Conservation (phyloP, 2,329 filamentous ascomycete genomes). For the Fusarium avenaceum region DNA sequence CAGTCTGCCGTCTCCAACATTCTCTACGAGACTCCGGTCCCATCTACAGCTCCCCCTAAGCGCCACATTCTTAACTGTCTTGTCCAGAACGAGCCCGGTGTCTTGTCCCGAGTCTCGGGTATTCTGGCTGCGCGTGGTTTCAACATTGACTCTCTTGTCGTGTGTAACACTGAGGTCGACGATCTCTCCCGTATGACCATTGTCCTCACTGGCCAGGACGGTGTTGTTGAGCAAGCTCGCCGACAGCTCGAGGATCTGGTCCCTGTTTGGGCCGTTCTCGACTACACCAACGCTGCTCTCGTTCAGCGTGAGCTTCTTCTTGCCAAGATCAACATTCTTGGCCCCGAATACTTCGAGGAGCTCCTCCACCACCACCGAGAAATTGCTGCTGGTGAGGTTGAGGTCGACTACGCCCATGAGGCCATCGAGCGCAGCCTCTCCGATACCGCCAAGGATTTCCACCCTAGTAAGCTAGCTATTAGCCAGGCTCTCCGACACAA, state of each 20-base stretch:
- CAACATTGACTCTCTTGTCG: constrained; percentile 98
- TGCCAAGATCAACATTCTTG: constrained; percentile 96
- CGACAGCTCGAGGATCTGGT: constrained; percentile 96
- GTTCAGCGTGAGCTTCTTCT: constrained; percentile 96
- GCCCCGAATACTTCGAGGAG: constrained; percentile 98
- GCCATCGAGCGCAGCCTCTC: constrained; percentile 59
- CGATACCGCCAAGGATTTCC: constrained; percentile 77
- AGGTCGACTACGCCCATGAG: constrained; percentile 61
- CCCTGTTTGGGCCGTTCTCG: constrained; percentile 96
- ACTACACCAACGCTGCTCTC: constrained; percentile 92
- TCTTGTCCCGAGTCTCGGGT: constrained; percentile 94
- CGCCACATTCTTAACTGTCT: constrained; percentile 98
- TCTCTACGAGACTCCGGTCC: constrained; percentile 95
- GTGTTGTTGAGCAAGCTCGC: constrained; percentile 96
- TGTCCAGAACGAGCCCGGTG: constrained; percentile 98
- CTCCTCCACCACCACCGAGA: constrained; percentile 95
- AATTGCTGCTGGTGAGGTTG: constrained; percentile 69
- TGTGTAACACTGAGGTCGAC: constrained; percentile 97
- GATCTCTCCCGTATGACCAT: constrained; percentile 99
- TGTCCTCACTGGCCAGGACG: constrained; percentile 94
- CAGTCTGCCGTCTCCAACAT: constrained; percentile 97
- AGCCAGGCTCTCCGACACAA: constrained; percentile 95
- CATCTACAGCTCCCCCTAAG: constrained; percentile 86
- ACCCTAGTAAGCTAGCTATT: constrained; percentile 86
- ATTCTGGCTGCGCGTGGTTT: constrained; percentile 96